These are phyloP conservation scores for Aspergillus mulundensis DNA, from an alignment of 495 filamentous ascomycete species.

Conservation along the genomic window DNA sequence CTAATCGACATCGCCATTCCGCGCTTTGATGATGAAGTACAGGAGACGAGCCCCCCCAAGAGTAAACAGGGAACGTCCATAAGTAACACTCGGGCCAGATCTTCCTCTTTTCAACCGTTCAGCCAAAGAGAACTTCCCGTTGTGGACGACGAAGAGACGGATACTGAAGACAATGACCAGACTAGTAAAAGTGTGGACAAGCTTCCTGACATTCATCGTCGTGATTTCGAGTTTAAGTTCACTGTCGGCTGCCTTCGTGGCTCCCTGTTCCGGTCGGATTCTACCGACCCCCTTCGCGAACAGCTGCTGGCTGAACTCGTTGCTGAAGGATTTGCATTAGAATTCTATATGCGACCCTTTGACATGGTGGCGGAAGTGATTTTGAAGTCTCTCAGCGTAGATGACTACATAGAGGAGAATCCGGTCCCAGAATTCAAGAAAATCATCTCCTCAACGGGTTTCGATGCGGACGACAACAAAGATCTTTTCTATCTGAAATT, in stretches of 20 bases:
- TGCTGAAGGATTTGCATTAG: slow-evolving; percentile 81
- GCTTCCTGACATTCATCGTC: slow-evolving; percentile 68
- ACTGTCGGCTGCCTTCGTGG: slow-evolving; percentile 89
- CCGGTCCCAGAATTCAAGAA: slow-evolving; percentile 91
- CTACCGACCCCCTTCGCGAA: slow-evolving; percentile 71
- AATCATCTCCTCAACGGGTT: slow-evolving; percentile 85
- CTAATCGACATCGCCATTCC: slow-evolving; percentile 94
- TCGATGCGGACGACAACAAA: slow-evolving; percentile 63
- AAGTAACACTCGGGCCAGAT: slow-evolving; percentile 41
- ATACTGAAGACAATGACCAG: slow-evolving; percentile 59
- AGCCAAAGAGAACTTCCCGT: slow-evolving; percentile 70
- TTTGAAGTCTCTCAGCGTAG: slow-evolving; percentile 81
- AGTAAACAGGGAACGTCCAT: slow-evolving; percentile 28
- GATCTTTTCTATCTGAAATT: slow-evolving; percentile 88
- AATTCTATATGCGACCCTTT: slow-evolving; percentile 81
- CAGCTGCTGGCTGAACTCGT: slow-evolving; percentile 84
- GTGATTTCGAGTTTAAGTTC: slow-evolving; percentile 93
- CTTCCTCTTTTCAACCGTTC: slow-evolving; percentile 61
- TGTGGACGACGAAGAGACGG: slow-evolving; percentile 70
- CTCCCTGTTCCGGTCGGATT: slow-evolving; percentile 82
- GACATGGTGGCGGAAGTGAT: slow-evolving; percentile 90
- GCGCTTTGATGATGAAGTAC: slow-evolving; percentile 58
- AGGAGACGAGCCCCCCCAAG: slow-evolving; percentile 16
- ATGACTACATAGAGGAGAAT: slow-evolving; percentile 90
- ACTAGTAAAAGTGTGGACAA: slow-evolving; percentile 53